Percentiles rank a stretch among this genome's conserved stretches.
Evolutionary conservation across 768 basidiomycete genomes (phyloP).

Genomic region (Macrolepiota albuminosa): DNA sequence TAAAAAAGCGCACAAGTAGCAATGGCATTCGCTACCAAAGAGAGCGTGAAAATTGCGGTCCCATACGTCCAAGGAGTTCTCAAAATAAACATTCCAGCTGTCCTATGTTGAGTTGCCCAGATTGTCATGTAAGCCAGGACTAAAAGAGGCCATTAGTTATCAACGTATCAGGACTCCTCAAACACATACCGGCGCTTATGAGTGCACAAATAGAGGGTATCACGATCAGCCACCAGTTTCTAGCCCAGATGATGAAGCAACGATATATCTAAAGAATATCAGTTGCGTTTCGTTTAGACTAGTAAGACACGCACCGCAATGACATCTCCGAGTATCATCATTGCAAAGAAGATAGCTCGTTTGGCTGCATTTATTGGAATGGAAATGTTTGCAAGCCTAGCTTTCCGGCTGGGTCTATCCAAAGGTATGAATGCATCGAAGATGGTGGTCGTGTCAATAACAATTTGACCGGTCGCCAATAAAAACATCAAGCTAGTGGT

Average conservation of each 20-base stretch:
- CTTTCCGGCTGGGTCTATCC: not conserved
- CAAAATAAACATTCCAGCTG: not conserved
- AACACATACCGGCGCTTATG: not conserved
- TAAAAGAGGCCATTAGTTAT: not conserved
- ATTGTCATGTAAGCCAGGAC: constrained; percentile 1
- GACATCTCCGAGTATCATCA: constrained; percentile 10
- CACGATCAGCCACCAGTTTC: not conserved
- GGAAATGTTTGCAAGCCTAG: not conserved
- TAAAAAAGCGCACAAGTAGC: not conserved
- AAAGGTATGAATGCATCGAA: not conserved
- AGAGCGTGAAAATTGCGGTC: not conserved
- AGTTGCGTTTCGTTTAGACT: not conserved
- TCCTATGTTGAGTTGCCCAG: not conserved
- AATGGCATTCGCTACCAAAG: constrained; percentile 1
- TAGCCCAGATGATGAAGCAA: not conserved
- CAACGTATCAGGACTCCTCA: not conserved
- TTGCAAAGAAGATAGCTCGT: constrained; percentile 4
- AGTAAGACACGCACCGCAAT: not conserved
- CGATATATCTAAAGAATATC: not conserved
- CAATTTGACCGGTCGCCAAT: not conserved
- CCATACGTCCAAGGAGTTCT: not conserved
- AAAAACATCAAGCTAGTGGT: not conserved
- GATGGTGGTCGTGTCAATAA: not conserved
- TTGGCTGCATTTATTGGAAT: constrained; percentile 6
- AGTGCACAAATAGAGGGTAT: not conserved